These are phyloP conservation scores for Magnusiomyces tetraspermus DNA, from an alignment of 1,139 yeast genomes.

Conservation along the genomic window DNA sequence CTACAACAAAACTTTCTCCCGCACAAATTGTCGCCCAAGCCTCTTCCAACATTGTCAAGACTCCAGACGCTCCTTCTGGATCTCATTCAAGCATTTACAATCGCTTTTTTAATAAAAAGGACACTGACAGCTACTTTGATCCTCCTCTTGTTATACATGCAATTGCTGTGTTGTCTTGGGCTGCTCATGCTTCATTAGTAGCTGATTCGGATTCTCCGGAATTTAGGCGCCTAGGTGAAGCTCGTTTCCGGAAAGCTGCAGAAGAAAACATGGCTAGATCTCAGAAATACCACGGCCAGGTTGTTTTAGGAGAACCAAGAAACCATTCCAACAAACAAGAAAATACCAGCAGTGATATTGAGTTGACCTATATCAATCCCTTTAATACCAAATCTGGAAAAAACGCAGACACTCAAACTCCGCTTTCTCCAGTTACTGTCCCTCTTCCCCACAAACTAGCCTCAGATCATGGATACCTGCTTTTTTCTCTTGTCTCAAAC, in stretches of 20 bases:
- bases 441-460: background rate
- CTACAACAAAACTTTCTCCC: constrained; percentile 1
- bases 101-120: background rate
- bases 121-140: background rate
- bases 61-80: background rate
- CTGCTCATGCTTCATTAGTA: constrained; percentile 74
- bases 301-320: constrained; percentile 22
- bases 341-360: constrained; percentile 13
- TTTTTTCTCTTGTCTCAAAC: constrained; percentile 50
- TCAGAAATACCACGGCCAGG: constrained; percentile 43
- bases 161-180: constrained; percentile 69
- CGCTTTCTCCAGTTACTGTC: background rate
- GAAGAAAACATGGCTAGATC: constrained; percentile 39
- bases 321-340: constrained; percentile 18
- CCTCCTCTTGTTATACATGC: constrained; percentile 6
- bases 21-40: background rate
- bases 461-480: constrained; percentile 54
- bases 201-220: constrained; percentile 70
- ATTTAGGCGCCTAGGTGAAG: constrained; percentile 51
- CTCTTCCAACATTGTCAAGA: background rate
- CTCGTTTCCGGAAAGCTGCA: constrained; percentile 66
- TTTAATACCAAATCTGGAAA: background rate
- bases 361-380: constrained; percentile 1
- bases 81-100: background rate
- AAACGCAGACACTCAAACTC: background rate